Base-by-base conservation (phyloP, 257 asterid species). In the Penstemon eatonii region DNA sequence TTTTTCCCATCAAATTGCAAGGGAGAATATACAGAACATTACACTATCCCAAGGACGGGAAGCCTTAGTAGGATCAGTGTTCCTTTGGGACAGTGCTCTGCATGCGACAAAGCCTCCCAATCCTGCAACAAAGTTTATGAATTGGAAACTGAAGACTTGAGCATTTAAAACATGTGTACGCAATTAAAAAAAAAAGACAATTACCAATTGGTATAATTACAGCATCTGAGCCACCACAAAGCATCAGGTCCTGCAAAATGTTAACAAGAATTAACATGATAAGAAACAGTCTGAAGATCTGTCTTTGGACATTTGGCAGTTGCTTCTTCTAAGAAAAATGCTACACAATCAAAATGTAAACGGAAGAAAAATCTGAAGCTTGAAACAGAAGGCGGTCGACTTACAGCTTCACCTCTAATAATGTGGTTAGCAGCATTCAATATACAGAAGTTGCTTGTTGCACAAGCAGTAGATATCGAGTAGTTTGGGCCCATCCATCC, bases 401-500 rank as follows among this genome's bases (percentile, higher is more conserved):
- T 83, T 85, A 92, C 98, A 81, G 92, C 96, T 87, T 92, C 98
- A 69, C 97, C 98, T 78, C 98, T 85, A 79, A 89, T 89, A 74
- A 92, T 92, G 87, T 92, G 98, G 78, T 87, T 89, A 73, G 98
- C 96, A 25, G 96, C 98, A 85, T 80, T 92, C 81, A 92, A 70
- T 75, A 92, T 92, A 70, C 98, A 92, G 76, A 86, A 92, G 89
- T 89, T 92, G 83, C 98, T 84, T 49, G 98, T 92, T 69, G 97
- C 97, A 83, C 98, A 92, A 47, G 98, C 96, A 61, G 98, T 86
- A 60, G 98, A 92, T 81, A 92, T 92, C 51, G 98, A 92, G 82
- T 92, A 92, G 78, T 92, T 92, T 59, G 98, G 98, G 36, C 98
- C 98, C 98, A 92, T 92, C 98, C 98, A 92, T 54, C 98, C 98